These are phyloP conservation scores for Trametes cubensis DNA, from an alignment of 768 basidiomycete species.

Conservation along the genomic window DNA sequence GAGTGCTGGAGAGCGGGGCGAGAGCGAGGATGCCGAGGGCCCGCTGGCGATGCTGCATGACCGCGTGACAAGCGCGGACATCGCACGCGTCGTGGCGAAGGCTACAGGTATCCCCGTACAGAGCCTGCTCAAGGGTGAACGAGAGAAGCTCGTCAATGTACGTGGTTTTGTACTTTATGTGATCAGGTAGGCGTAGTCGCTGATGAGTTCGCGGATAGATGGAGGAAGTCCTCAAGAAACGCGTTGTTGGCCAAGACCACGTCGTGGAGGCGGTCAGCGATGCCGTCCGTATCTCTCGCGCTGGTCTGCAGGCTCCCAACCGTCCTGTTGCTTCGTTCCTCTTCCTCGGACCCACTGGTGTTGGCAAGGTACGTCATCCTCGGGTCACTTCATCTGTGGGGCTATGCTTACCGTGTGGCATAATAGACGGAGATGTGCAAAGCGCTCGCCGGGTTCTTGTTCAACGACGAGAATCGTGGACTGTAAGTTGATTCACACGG, in stretches of 20 bases:
- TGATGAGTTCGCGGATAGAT: slow-evolving; percentile 52
- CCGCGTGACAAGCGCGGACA: slow-evolving; percentile 86
- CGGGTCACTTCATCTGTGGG: not conserved
- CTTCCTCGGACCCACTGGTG: slow-evolving; percentile 87
- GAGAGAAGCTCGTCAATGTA: slow-evolving; percentile 87
- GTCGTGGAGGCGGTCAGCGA: slow-evolving; percentile 85
- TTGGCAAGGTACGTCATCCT: slow-evolving; percentile 62
- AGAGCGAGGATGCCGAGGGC: slow-evolving; percentile 49
- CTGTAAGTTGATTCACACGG: slow-evolving; percentile 52
- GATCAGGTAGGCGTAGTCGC: not conserved
- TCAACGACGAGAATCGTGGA: slow-evolving; percentile 85
- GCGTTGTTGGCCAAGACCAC: slow-evolving; percentile 91
- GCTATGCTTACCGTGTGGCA: slow-evolving; percentile 1
- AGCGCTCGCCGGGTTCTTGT: slow-evolving; percentile 84
- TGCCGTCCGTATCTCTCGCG: slow-evolving; percentile 90
- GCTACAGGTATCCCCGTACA: slow-evolving; percentile 91
- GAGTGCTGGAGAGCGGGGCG: slow-evolving; percentile 40
- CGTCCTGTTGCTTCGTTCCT: slow-evolving; percentile 92
- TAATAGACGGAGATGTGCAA: slow-evolving; percentile 85
- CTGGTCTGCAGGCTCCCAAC: slow-evolving; percentile 86
- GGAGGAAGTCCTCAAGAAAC: slow-evolving; percentile 74
- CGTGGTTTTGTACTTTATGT: slow-evolving; percentile 33
- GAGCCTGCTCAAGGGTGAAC: slow-evolving; percentile 85
- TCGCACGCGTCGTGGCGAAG: slow-evolving; percentile 84
- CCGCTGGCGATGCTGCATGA: slow-evolving; percentile 77